Conservation (phyloP, 495 filamentous ascomycete species). For the Lichina pygmaea region DNA sequence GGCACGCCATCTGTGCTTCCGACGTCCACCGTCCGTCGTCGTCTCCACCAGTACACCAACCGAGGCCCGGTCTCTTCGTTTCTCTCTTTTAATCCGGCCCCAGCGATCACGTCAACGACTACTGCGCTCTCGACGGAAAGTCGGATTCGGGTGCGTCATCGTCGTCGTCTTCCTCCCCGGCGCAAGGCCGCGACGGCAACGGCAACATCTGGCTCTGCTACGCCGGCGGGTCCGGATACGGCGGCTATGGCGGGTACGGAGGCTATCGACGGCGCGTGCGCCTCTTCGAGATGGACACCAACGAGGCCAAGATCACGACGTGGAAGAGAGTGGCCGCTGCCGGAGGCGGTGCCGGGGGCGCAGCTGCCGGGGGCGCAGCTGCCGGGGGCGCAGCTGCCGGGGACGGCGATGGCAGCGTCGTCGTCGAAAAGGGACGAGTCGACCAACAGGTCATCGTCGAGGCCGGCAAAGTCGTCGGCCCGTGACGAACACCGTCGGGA, state of each 20-base stretch:
- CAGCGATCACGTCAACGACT: conserved; percentile 89
- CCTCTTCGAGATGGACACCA: conserved; percentile 81
- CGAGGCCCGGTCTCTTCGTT: not conserved
- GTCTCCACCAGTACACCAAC: not conserved
- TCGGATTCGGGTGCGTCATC: no score
- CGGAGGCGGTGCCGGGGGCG: no score
- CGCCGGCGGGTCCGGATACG: conserved; percentile 66
- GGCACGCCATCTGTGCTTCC: no score
- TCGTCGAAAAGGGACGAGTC: conserved; percentile 26
- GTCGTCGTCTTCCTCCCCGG: no score
- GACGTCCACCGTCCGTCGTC: not conserved
- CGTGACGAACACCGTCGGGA: not conserved
- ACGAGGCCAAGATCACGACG: conserved; percentile 58
- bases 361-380: no score
- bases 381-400: no score
- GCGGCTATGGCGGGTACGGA: conserved; percentile 77
- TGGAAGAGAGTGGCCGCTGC: conserved; percentile 61
- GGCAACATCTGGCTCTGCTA: conserved; percentile 97
- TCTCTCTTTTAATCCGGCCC: no score
- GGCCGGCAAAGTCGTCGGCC: conserved; percentile 31
- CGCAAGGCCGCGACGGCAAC: conserved; percentile 4
- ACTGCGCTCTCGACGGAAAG: conserved; percentile 29
- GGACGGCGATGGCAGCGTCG: conserved; percentile 25
- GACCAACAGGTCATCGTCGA: conserved; percentile 81
- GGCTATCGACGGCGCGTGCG: conserved; percentile 63